phyloP scores from a whole-genome alignment of 148 eudicot species.

The Fagopyrum homotropicum region DNA sequence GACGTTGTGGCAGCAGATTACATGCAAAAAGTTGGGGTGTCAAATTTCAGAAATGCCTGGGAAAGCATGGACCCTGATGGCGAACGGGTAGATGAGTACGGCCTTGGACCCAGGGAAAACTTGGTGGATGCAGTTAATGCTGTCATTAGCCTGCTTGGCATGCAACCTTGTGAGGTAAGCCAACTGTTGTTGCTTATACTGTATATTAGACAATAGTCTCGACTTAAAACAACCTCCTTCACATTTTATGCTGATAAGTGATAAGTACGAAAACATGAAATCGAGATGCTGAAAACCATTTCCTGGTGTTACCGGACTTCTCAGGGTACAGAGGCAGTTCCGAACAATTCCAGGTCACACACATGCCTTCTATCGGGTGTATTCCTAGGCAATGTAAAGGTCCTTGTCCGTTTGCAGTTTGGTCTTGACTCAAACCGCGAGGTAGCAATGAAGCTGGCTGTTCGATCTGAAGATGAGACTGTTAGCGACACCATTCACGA shows the following conservation, averaged over 20 bases:
- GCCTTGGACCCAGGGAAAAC: constrained; percentile 88
- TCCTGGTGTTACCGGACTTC: not conserved
- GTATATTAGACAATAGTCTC: not conserved
- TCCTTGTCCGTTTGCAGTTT: constrained; percentile 78
- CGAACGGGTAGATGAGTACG: constrained; percentile 91
- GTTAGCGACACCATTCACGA: constrained; percentile 93
- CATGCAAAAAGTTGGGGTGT: constrained; percentile 76
- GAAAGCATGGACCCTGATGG: constrained; percentile 76
- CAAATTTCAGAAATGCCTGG: constrained; percentile 96
- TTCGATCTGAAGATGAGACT: constrained; percentile 85
- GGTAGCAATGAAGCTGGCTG: constrained; percentile 95
- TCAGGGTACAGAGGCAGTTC: constrained; percentile 86
- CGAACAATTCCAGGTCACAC: constrained; percentile 89
- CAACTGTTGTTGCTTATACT: not conserved
- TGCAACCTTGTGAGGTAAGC: constrained; percentile 99
- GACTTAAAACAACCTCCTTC: not conserved
- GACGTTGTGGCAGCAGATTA: constrained; percentile 94
- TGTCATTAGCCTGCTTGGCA: constrained; percentile 81
- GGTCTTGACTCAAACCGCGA: constrained; percentile 75
- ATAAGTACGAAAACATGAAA: not conserved
- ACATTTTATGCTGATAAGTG: not conserved
- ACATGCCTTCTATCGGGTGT: constrained; percentile 86
- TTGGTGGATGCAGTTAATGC: constrained; percentile 80
- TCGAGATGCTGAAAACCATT: not conserved
- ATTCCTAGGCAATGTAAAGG: constrained; percentile 80